Evolutionary conservation across 352 stramenopile genomes (phyloP).

Genomic region (Globisporangium iwayamae): DNA sequence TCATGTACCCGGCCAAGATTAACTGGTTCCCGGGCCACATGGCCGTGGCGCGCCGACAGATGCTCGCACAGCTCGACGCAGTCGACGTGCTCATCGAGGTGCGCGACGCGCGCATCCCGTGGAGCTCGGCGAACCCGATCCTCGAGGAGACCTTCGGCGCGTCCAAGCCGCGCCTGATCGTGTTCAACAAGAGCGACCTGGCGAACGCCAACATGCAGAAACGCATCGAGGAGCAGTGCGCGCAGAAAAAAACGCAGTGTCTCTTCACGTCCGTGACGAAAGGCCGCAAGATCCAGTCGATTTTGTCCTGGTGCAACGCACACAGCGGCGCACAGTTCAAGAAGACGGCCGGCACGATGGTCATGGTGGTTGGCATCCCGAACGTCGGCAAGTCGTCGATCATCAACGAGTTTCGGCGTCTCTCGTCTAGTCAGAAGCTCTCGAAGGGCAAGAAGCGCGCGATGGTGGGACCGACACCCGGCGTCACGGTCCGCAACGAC

Average conservation of each 20-base stretch:
- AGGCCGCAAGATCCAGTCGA: conserved; percentile 65
- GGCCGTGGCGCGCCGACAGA: conserved; percentile 71
- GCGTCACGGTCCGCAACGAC: conserved; percentile 83
- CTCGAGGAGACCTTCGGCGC: conserved; percentile 72
- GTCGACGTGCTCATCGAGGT: conserved; percentile 85
- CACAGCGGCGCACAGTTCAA: conserved; percentile 80
- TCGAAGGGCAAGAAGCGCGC: conserved; percentile 79
- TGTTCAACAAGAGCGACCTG: conserved; percentile 88
- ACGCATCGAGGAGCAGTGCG: conserved; percentile 62
- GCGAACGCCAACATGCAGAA: conserved; percentile 84
- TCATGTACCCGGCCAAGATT: conserved; percentile 75
- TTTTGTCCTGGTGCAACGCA: conserved; percentile 78
- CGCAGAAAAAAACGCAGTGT: conserved; percentile 41
- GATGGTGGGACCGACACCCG: conserved; percentile 75
- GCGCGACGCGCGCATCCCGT: conserved; percentile 80
- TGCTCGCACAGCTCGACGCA: conserved; percentile 76
- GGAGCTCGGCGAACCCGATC: conserved; percentile 77
- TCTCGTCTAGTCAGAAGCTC: conserved; percentile 74
- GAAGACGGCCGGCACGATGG: conserved; percentile 80
- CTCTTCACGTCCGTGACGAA: conserved; percentile 83
- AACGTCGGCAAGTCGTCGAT: conserved; percentile 91
- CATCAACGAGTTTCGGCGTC: conserved; percentile 82
- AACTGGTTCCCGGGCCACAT: conserved; percentile 90
- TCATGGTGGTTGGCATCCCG: conserved; percentile 87
- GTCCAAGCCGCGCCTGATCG: conserved; percentile 77